A percentile compares a stretch with the other conserved stretches of the same genome.
These are phyloP conservation scores for Botrytis aclada DNA, from an alignment of 2,329 filamentous ascomycete genomes.

Conservation along the genomic window DNA sequence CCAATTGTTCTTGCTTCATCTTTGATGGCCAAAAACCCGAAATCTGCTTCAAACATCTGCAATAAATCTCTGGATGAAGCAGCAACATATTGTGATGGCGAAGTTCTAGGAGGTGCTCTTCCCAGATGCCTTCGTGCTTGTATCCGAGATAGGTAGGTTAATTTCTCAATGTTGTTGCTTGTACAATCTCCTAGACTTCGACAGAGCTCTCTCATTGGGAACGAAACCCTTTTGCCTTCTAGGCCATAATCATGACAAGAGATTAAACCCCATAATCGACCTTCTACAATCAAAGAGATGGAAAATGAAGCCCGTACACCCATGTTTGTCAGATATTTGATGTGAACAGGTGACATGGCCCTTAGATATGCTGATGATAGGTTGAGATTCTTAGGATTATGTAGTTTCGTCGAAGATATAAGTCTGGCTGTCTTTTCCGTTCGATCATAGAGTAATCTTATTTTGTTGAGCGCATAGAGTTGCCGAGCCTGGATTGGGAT, in stretches of 20 bases:
- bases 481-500: constrained; percentile 84
- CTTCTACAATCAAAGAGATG: constrained; percentile 83
- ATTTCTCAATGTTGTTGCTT: constrained; percentile 44
- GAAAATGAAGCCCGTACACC: constrained; percentile 89
- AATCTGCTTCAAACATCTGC: constrained; percentile 28
- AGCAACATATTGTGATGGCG: constrained; percentile 25
- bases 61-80: constrained; percentile 27
- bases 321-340: constrained; percentile 88
- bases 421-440: constrained; percentile 76
- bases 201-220: constrained; percentile 68
- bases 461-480: constrained; percentile 84
- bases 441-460: constrained; percentile 80
- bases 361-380: constrained; percentile 70
- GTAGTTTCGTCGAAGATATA: constrained; percentile 72
- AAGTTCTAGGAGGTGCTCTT: constrained; percentile 9
- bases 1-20: constrained; percentile 87
- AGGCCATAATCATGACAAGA: constrained; percentile 78
- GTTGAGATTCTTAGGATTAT: constrained; percentile 72
- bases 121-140: constrained; percentile 21
- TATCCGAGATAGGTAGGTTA: constrained; percentile 22
- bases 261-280: constrained; percentile 83
- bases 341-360: constrained; percentile 85
- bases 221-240: constrained; percentile 51
- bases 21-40: constrained; percentile 76
- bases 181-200: constrained; percentile 54